phyloP scores from a whole-genome alignment of 2,329 filamentous ascomycete species.

The Fusarium pininemorale region DNA sequence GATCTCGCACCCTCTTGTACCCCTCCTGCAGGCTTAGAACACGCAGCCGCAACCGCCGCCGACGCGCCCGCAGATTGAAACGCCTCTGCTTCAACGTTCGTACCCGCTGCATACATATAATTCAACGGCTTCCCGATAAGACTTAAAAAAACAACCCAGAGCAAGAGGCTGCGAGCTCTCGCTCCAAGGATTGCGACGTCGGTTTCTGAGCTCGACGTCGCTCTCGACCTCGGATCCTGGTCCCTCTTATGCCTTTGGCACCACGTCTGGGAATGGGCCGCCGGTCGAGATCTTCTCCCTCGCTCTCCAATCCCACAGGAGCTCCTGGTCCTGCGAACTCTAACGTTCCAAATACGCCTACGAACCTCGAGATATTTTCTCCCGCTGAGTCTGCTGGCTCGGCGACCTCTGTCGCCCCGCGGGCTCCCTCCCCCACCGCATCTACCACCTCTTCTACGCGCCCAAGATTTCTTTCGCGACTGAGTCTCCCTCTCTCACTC shows the following conservation, averaged over 20 bases:
- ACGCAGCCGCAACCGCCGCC: constrained; percentile 21
- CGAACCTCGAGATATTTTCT: constrained; percentile 48
- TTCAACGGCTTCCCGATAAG: constrained; percentile 22
- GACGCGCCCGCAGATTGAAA: constrained; percentile 24
- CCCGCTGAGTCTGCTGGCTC: constrained; percentile 49
- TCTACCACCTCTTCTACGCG: constrained; percentile 41
- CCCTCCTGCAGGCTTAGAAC: constrained; percentile 28
- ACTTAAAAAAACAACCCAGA: not conserved
- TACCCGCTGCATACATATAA: constrained; percentile 21
- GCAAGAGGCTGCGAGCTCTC: constrained; percentile 22
- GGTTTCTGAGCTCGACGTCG: constrained; percentile 30
- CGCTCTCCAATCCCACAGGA: constrained; percentile 53
- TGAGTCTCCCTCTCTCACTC: constrained; percentile 60
- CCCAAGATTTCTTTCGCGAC: constrained; percentile 60
- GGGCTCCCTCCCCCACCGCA: constrained; percentile 36
- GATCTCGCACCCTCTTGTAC: constrained; percentile 13
- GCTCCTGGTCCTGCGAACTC: constrained; percentile 45
- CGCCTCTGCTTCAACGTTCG: constrained; percentile 22
- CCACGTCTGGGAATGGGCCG: constrained; percentile 43
- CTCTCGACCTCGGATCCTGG: constrained; percentile 37
- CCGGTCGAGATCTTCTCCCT: constrained; percentile 41
- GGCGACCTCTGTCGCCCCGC: constrained; percentile 41
- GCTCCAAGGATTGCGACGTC: constrained; percentile 34
- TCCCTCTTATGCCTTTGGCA: constrained; percentile 41
- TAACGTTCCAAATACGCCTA: constrained; percentile 52